These are phyloP conservation scores for Malassezia vespertilionis DNA, from an alignment of 1,284 basidiomycete species.

Conservation along the genomic window DNA sequence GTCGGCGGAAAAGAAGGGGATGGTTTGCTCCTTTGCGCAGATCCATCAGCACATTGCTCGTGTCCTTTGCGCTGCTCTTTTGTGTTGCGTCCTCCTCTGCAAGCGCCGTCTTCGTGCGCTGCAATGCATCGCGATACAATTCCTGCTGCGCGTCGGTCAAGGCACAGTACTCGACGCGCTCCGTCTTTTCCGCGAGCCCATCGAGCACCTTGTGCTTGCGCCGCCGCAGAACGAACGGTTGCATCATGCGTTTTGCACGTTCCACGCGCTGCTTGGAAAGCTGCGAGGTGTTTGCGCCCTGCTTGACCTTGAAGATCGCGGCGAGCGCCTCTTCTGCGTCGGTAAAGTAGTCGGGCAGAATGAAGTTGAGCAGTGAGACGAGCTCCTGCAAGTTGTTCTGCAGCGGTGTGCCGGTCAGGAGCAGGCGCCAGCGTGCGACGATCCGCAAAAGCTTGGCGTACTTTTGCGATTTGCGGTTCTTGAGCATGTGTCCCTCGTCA, in stretches of 20 bases:
- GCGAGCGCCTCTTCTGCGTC: conserved; percentile 65
- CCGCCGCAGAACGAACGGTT: conserved; percentile 87
- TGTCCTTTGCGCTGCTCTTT: conserved; percentile 2
- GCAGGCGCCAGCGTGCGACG: conserved; percentile 73
- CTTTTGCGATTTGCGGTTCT: conserved; percentile 90
- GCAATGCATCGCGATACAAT: conserved; percentile 75
- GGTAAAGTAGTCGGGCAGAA: conserved; percentile 78
- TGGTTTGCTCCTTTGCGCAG: conserved; percentile 89
- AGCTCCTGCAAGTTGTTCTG: conserved; percentile 78
- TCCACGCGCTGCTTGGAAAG: conserved; percentile 82
- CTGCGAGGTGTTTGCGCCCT: conserved; percentile 70
- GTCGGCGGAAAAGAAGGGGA: conserved; percentile 81
- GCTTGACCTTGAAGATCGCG: conserved; percentile 92
- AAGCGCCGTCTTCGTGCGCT: conserved; percentile 70
- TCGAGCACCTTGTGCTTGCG: conserved; percentile 79
- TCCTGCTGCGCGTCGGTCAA: conserved; percentile 73
- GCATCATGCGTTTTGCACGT: conserved; percentile 96
- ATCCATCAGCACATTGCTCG: conserved; percentile 74
- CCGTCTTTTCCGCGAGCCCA: conserved; percentile 81
- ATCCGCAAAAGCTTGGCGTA: conserved; percentile 80
- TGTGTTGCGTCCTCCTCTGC: conserved; percentile 50
- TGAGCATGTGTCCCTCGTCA: conserved; percentile 89
- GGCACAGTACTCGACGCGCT: conserved; percentile 84
- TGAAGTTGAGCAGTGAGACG: conserved; percentile 87
- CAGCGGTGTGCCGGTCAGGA: conserved; percentile 89